Base-by-base conservation (phyloP, 2,329 filamentous ascomycete species). In the Pezicula radicicola region DNA sequence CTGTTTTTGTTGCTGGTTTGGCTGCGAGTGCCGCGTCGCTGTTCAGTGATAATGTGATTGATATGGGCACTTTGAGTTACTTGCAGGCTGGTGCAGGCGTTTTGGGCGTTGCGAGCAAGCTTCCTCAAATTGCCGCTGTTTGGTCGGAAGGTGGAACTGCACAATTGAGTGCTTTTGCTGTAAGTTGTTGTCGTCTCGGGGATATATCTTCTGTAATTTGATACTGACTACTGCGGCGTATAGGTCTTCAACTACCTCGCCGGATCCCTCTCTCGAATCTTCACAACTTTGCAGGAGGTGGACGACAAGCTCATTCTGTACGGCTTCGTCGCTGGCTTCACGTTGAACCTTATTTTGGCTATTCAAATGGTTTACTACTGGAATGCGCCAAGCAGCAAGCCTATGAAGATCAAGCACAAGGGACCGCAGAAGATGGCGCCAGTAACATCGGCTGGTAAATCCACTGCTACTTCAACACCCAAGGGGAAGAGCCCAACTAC, bases 201-300 rank as follows among this genome's bases (percentile, higher is more conserved):
- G 28, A 4, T 12, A 30, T n/a, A n/a, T 37, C 19, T 55, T 9
- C 18, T 10, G 40, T 39, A 37, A 18, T 21, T 21, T 21, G 13
- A 12, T 25, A 28, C 52, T 39, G 30, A n/a, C 19, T 19, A 18
- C 27, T 13, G 16, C 37, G 18, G 46, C 25, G 21, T 25, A 16
- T 37, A 97, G 92, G 91, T 99, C 62, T 96, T 99, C 81, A 97
- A 97, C 78, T 99, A 96, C 73, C 89, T 99, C 64, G 79, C 86
- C 62, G 94, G 95, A 37, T 96, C 91, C 41, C 83, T 97, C 53
- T 89, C 91, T 25, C 89, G 94, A 68, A 96, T 99, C 75, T 99
- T 97, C 73, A 99, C 94, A 30, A 99, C 95, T 8, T 77, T 99
- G 52, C 92, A 97, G 67, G 94, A 99, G 76, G 94, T 99, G 54